Evolutionary conservation across 2,329 filamentous ascomycete genomes (phyloP).

Genomic region (Pseudogymnoascus sp.): DNA sequence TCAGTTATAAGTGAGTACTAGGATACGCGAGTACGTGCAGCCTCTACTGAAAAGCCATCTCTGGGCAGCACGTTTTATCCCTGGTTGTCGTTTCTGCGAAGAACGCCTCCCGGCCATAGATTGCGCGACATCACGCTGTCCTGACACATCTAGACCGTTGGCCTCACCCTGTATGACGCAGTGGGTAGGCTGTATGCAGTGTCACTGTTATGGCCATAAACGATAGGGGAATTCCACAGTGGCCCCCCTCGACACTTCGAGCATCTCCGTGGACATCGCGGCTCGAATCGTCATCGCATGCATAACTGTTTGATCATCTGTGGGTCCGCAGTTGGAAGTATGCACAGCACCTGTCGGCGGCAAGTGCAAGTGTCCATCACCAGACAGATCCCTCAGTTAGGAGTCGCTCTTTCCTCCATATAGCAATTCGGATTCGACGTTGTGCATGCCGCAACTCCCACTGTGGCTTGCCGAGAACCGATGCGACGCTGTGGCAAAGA

Average conservation of each 20-base stretch:
- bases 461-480: background rate
- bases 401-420: background rate
- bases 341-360: background rate
- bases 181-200: background rate
- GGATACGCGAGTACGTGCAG: background rate
- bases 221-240: background rate
- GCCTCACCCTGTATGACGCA: background rate
- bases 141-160: background rate
- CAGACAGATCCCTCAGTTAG: background rate
- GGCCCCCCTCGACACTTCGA: background rate
- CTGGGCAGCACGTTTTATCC: conserved; percentile 3
- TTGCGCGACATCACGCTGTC: background rate
- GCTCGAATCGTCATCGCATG: conserved; percentile 6
- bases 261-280: background rate
- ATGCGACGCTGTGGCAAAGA: background rate
- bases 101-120: background rate
- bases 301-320: conserved; percentile 5
- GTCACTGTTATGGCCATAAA: background rate
- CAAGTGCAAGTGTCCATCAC: background rate
- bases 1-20: background rate
- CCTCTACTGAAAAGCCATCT: background rate
- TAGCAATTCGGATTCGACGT: background rate
- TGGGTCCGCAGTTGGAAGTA: background rate
- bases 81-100: background rate
- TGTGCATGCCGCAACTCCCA: background rate